Conservation (phyloP, 2,329 filamentous ascomycete species). For the Colletotrichum simmondsii region DNA sequence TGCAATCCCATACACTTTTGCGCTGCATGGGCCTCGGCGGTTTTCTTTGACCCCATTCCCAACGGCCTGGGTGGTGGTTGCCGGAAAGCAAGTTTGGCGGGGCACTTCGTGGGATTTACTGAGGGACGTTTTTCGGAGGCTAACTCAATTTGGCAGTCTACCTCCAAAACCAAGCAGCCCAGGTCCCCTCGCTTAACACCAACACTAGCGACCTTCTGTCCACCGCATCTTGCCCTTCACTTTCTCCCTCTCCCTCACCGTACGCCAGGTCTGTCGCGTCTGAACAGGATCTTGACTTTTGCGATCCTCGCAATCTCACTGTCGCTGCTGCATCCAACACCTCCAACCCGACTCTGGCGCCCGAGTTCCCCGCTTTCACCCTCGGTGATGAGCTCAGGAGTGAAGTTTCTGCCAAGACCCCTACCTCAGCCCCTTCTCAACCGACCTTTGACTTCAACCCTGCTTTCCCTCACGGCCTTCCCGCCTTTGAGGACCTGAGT, state of each 20-base stretch:
- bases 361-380: conserved; percentile 74
- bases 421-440: conserved; percentile 52
- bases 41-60: conserved; percentile 10
- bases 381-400: conserved; percentile 70
- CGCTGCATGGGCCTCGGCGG: conserved; percentile 3
- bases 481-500: conserved; percentile 85
- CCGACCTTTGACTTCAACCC: conserved; percentile 63
- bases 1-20: background rate
- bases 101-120: conserved; percentile 18
- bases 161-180: conserved; percentile 57
- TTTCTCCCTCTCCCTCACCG: conserved; percentile 87
- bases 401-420: conserved; percentile 61
- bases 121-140: conserved; percentile 37
- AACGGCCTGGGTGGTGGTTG: conserved; percentile 2
- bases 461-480: conserved; percentile 68
- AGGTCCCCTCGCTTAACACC: conserved; percentile 70
- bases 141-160: conserved; percentile 58
- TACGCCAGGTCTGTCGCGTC: conserved; percentile 76
- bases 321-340: conserved; percentile 64
- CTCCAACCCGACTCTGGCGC: conserved; percentile 59
- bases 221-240: conserved; percentile 81
- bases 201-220: conserved; percentile 78
- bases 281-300: conserved; percentile 84
- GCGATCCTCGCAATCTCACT: conserved; percentile 90
- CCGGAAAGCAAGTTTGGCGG: conserved; percentile 15